These are phyloP conservation scores for Butyriboletus regius DNA, from an alignment of 1,284 basidiomycete species.

Conservation along the genomic window DNA sequence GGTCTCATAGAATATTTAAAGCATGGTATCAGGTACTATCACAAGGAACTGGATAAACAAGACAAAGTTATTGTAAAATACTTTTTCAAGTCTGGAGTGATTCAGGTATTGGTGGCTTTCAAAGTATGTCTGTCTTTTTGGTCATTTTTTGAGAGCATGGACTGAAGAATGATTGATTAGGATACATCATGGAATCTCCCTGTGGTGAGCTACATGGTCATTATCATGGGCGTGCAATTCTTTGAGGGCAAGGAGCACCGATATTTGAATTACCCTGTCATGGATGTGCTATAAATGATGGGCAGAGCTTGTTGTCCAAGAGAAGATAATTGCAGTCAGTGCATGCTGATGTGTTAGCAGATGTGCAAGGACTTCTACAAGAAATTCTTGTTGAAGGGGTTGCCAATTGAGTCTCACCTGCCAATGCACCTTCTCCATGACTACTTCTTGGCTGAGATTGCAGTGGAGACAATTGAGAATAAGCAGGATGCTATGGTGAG, in stretches of 20 bases:
- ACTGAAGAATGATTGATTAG: conserved; percentile 32
- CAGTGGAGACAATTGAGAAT: conserved; percentile 96
- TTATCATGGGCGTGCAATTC: conserved; percentile 95
- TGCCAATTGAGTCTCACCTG: conserved; percentile 94
- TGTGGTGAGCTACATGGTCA: conserved; percentile 90
- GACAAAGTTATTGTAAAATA: conserved; percentile 91
- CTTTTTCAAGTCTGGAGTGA: conserved; percentile 89
- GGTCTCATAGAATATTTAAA: conserved; percentile 76
- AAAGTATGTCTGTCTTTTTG: conserved; percentile 50
- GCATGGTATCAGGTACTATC: conserved; percentile 91
- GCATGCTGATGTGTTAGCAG: conserved; percentile 94
- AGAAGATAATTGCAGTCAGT: conserved; percentile 81
- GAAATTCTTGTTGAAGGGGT: conserved; percentile 92
- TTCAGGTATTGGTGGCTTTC: conserved; percentile 88
- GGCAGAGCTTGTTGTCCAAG: conserved; percentile 85
- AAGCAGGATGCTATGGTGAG: conserved; percentile 91
- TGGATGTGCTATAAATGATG: conserved; percentile 98
- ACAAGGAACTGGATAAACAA: conserved; percentile 85
- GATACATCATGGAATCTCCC: conserved; percentile 95
- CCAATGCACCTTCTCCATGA: conserved; percentile 85
- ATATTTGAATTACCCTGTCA: conserved; percentile 94
- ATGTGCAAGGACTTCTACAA: conserved; percentile 97
- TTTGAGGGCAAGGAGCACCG: conserved; percentile 96
- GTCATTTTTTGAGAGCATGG: background rate
- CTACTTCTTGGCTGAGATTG: conserved; percentile 97